Evolutionary conservation across 306 rosid genomes (phyloP).

Genomic region (Cucurbita maxima): DNA sequence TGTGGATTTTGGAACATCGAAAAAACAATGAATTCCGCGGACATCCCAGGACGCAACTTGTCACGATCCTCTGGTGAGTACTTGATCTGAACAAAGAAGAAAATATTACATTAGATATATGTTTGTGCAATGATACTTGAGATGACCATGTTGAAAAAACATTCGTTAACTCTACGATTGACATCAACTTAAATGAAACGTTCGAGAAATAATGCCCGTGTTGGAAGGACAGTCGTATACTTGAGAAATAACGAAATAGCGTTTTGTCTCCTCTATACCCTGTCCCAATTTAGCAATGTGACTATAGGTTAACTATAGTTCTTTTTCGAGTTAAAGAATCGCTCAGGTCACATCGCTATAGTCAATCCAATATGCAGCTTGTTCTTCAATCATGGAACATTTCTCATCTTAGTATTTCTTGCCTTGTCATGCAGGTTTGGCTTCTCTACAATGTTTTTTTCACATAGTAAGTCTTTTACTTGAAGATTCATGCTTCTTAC

Average conservation of each 20-base stretch:
- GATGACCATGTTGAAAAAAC: background rate
- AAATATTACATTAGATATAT: background rate
- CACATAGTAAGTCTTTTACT: slow-evolving; percentile 29
- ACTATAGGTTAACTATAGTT: background rate
- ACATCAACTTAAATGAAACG: background rate
- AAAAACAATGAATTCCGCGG: slow-evolving; percentile 35
- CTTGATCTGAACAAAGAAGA: background rate
- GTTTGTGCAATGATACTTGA: background rate
- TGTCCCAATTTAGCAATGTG: background rate
- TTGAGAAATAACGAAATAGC: background rate
- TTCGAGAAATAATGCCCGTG: background rate
- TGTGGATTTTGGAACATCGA: slow-evolving; percentile 39
- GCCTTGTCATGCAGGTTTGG: slow-evolving; percentile 27
- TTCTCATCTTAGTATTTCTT: background rate
- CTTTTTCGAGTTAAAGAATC: background rate
- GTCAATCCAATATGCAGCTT: background rate
- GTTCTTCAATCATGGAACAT: background rate
- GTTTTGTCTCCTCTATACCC: background rate
- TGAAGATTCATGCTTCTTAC: slow-evolving; percentile 1
- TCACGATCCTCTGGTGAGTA: slow-evolving; percentile 28
- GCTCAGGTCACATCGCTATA: background rate
- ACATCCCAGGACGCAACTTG: slow-evolving; percentile 25
- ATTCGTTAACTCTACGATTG: background rate
- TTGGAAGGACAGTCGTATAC: too few species aligned
- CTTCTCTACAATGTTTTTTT: slow-evolving; percentile 34